Evolutionary conservation across 2,329 filamentous ascomycete species (phyloP), one percentile per base, ranked within the genome.

Genomic region (Cadophora luteo-olivacea): DNA sequence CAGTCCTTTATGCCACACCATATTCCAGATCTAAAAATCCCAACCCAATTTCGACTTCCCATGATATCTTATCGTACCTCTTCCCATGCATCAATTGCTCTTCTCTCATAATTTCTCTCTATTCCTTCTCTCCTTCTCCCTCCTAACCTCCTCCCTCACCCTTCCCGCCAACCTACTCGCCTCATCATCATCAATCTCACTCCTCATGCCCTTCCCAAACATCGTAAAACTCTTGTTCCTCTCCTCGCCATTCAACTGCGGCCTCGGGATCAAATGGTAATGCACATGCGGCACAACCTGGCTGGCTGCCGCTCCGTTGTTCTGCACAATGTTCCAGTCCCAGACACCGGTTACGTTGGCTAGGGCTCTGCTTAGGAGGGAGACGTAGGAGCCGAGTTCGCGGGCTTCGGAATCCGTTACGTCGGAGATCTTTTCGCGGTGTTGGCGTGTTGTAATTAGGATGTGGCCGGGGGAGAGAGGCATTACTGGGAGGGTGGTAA

Each of bases 301-400:
- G 12, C 94, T 94, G 1, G 95, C 95, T 38, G 93, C 88, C 3
- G 90, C 90, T 19, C 95, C 93, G 75, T 97, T 98, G 79, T 98
- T 98, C 82, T 98, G 95, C 66, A 98, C 93, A 36, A 98, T 89
- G 80, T 99, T 99, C 91, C 95, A 98, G 81, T 97, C 94, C 62
- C 84, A 84, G 1, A 93, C 87, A 11, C 90, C 91, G 2, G 90
- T 92, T 0, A 89, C 88, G 63, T 84, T 84, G 38, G 89, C 86
- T 48, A 97, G 84, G 0, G 92, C 92, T 24, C 87, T 83, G 22
- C 91, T 92, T 2, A 97, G 82, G 3, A 95, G 80, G 41, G 92
- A 89, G 33, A 97, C 85, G 82, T 85, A 87, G 69, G 79, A 78
- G 75, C 92, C 89, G 66, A 97, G 84, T 75, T 91, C 89, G 66